phyloP scores from a whole-genome alignment of 108 stramenopile species.

The Pseudonitzschia multiseries region DNA sequence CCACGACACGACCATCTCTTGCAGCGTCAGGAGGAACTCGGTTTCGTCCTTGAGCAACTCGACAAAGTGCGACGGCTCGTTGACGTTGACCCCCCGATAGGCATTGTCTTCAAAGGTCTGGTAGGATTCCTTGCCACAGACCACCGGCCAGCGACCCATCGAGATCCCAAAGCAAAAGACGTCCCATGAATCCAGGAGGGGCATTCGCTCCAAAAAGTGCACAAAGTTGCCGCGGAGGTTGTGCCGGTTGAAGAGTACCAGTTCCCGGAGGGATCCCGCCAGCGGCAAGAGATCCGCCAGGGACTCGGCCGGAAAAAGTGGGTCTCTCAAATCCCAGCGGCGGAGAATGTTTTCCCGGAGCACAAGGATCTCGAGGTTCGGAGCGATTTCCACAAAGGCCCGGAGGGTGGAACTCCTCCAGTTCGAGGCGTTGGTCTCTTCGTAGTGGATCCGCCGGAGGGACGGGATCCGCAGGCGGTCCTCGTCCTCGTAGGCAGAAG shows the following conservation, averaged over 20 bases:
- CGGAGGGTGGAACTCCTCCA: constrained; percentile 1
- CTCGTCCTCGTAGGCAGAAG: too few species aligned
- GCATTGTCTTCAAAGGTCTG: constrained; percentile 9
- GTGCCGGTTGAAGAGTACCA: constrained; percentile 2
- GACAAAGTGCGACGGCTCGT: not conserved
- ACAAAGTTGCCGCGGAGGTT: not conserved
- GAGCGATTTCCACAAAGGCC: constrained; percentile 5
- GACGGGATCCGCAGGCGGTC: not conserved
- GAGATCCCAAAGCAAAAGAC: not conserved
- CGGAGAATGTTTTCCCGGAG: constrained; percentile 1
- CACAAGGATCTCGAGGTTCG: not conserved
- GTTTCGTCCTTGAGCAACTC: not conserved
- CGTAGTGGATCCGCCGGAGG: not conserved
- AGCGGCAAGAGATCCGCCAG: not conserved
- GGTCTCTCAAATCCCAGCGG: not conserved
- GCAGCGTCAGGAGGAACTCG: constrained; percentile 2
- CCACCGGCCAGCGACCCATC: not conserved
- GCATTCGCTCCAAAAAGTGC: not conserved
- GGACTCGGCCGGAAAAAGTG: not conserved
- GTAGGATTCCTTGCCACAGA: not conserved
- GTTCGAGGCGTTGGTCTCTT: constrained; percentile 4
- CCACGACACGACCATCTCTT: not conserved
- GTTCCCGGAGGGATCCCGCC: not conserved
- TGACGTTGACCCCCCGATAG: not conserved
- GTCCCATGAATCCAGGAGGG: constrained; percentile 6